These are phyloP conservation scores for Somion occarium DNA, from an alignment of 1,284 basidiomycete species.

Conservation along the genomic window DNA sequence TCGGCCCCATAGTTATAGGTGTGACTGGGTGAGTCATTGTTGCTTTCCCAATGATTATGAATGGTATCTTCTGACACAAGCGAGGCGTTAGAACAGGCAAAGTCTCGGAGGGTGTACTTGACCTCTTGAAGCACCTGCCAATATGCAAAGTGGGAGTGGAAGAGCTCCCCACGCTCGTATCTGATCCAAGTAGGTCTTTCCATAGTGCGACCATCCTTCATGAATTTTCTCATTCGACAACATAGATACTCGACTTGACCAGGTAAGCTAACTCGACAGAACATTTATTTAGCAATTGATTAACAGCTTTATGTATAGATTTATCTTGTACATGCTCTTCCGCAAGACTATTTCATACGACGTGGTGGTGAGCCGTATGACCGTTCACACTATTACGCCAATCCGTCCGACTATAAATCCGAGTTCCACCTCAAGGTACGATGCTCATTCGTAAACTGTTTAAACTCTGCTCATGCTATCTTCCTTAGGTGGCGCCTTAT, in stretches of 20 bases:
- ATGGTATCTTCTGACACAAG: not conserved
- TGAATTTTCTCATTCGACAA: constrained; percentile 1
- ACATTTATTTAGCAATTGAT: constrained; percentile 8
- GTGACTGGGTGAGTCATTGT: constrained; percentile 74
- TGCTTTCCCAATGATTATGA: not conserved
- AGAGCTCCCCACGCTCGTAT: constrained; percentile 54
- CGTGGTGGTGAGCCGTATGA: constrained; percentile 54
- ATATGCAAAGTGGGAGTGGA: constrained; percentile 52
- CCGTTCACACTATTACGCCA: constrained; percentile 66
- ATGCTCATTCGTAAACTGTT: not conserved
- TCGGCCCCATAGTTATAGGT: constrained; percentile 79
- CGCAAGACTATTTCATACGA: constrained; percentile 64
- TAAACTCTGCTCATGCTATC: not conserved
- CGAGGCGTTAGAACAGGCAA: constrained; percentile 58
- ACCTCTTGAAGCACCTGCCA: constrained; percentile 69
- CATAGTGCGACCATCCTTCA: not conserved
- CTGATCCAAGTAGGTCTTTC: constrained; percentile 41
- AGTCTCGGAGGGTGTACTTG: constrained; percentile 71
- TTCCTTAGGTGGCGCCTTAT: constrained; percentile 71
- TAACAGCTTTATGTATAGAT: constrained; percentile 47
- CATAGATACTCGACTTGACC: too few relatives aligned
- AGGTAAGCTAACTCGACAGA: too few relatives aligned
- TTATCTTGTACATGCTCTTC: constrained; percentile 73
- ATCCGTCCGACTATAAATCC: constrained; percentile 63
- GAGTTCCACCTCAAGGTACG: constrained; percentile 65